Evolutionary conservation across 306 rosid species (phyloP).

Genomic region (Casuarina cunninghamiana): DNA sequence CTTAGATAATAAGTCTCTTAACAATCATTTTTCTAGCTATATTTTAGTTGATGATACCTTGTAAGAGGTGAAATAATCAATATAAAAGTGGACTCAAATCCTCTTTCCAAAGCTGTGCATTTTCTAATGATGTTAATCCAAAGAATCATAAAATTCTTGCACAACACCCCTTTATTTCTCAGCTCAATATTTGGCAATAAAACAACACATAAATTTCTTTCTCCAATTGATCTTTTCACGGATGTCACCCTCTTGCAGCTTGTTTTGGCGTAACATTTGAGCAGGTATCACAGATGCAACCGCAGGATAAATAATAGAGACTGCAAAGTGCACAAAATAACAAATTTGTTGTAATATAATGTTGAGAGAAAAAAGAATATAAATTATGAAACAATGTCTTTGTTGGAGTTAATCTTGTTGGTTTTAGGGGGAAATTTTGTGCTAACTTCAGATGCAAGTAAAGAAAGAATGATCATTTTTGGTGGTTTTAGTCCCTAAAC

Average conservation of each 20-base stretch:
- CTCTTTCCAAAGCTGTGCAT: too few relatives aligned
- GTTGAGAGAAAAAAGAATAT: background rate
- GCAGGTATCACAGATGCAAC: background rate
- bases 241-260: background rate
- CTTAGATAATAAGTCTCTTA: too few relatives aligned
- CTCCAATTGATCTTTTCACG: background rate
- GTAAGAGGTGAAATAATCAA: too few relatives aligned
- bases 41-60: too few relatives aligned
- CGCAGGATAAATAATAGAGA: background rate
- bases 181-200: too few relatives aligned
- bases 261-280: background rate
- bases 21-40: too few relatives aligned
- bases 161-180: too few relatives aligned
- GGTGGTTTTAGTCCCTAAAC: background rate
- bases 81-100: too few relatives aligned
- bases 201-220: too few relatives aligned
- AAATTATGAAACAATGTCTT: background rate
- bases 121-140: too few relatives aligned
- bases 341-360: background rate
- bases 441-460: background rate
- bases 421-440: background rate
- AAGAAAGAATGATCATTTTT: background rate
- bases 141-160: too few relatives aligned
- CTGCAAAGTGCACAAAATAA: conserved; percentile 2
- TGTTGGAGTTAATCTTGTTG: background rate